Conservation (phyloP, 768 basidiomycete species). For the Termitomyces sp. region DNA sequence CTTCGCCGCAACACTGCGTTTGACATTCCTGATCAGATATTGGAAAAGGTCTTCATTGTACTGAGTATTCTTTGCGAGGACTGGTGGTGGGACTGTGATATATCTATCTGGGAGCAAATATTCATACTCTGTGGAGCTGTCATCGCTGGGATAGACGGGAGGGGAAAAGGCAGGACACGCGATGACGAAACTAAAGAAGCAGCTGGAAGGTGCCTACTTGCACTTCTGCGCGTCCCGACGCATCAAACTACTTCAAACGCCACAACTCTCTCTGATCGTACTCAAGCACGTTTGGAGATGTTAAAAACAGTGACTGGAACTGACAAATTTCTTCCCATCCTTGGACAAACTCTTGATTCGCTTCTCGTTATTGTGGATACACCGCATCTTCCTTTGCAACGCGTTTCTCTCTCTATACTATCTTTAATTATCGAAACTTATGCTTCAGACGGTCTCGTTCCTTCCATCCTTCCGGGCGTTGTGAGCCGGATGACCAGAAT, state of each 20-base stretch:
- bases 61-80: constrained; percentile 57
- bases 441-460: constrained; percentile 49
- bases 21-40: constrained; percentile 72
- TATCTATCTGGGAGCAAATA: constrained; percentile 77
- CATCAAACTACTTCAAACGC: constrained; percentile 33
- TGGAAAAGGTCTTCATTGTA: constrained; percentile 68
- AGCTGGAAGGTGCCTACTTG: constrained; percentile 62
- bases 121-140: constrained; percentile 73
- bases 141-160: constrained; percentile 61
- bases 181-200: constrained; percentile 84
- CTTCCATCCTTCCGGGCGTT: constrained; percentile 80
- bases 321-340: constrained; percentile 61
- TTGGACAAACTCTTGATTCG: constrained; percentile 80
- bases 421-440: constrained; percentile 53
- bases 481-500: constrained; percentile 76
- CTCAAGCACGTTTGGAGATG: constrained; percentile 27
- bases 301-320: constrained; percentile 45
- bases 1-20: constrained; percentile 70
- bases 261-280: constrained; percentile 17
- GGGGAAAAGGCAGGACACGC: constrained; percentile 62
- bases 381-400: constrained; percentile 57
- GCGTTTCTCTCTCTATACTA: constrained; percentile 57
- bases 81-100: constrained; percentile 87
- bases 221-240: constrained; percentile 55
- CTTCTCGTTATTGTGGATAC: constrained; percentile 62